A percentile compares a stretch with the other conserved stretches of the same genome.
Evolutionary conservation across 1,284 basidiomycete species (phyloP).

Genomic region (Apiotrichum laibachii): DNA sequence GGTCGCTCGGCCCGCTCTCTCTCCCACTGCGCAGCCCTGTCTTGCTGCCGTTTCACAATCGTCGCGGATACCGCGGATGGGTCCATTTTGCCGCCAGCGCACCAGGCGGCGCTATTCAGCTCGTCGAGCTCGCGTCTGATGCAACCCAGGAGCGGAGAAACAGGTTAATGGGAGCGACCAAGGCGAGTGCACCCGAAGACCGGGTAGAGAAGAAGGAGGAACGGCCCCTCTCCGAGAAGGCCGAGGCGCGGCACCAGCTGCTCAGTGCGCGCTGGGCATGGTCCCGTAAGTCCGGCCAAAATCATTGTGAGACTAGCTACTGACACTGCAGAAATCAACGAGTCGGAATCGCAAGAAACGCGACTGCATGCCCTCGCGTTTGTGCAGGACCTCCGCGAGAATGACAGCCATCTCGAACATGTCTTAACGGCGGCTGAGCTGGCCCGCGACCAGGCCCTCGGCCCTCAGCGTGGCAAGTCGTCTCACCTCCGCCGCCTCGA

Average conservation of each 20-base stretch:
- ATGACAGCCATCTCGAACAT: constrained; percentile 31
- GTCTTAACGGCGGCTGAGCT: constrained; percentile 39
- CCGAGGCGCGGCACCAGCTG: constrained; percentile 13
- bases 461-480: no score
- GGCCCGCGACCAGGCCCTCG: constrained; percentile 12
- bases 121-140: background rate
- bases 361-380: constrained; percentile 9
- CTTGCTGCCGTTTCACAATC: background rate
- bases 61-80: background rate
- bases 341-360: background rate
- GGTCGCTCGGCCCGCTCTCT: background rate
- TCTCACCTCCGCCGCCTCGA: constrained; percentile 8
- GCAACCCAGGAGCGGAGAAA: background rate
- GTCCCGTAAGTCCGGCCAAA: constrained; percentile 29
- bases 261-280: constrained; percentile 36
- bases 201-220: background rate
- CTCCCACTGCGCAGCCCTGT: background rate
- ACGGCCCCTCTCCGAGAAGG: background rate
- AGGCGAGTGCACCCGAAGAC: no score
- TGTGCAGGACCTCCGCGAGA: constrained; percentile 28
- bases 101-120: background rate
- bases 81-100: background rate
- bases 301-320: background rate
- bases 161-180: background rate
- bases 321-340: constrained; percentile 25